A percentile compares a stretch with the other conserved stretches of the same genome.
phyloP scores from a whole-genome alignment of 495 filamentous ascomycete genomes.

The Talaromyces nanjingensis region DNA sequence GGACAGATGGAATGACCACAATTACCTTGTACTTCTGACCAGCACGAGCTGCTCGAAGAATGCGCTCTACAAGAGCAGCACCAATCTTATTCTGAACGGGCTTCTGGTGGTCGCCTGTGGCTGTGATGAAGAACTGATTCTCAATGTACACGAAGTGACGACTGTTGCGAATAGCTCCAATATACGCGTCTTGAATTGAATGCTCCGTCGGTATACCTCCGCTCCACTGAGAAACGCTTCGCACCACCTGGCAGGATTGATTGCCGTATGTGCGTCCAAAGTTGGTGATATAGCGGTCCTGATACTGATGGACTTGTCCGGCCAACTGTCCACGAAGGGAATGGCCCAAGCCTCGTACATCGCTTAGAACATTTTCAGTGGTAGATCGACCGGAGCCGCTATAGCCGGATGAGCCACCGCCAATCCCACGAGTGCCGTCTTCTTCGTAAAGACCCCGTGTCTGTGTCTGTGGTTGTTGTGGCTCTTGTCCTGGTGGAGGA shows the following conservation, averaged over 20 bases:
- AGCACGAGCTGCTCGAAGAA: conserved; percentile 66
- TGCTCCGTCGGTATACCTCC: conserved; percentile 64
- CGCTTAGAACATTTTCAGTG: conserved; percentile 9
- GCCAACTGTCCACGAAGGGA: conserved; percentile 37
- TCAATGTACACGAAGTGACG: conserved; percentile 90
- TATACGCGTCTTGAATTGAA: conserved; percentile 86
- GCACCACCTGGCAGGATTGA: conserved; percentile 60
- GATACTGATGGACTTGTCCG: conserved; percentile 42
- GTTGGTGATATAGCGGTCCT: conserved; percentile 29
- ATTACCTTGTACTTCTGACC: conserved; percentile 76
- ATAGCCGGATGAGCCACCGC: conserved; percentile 27
- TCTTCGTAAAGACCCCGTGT: conserved; percentile 35
- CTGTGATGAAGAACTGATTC: conserved; percentile 98
- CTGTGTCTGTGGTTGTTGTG: conserved; percentile 18
- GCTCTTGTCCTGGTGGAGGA: conserved; percentile 34
- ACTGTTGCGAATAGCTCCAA: conserved; percentile 70
- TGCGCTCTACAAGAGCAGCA: conserved; percentile 79
- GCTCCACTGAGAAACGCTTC: conserved; percentile 69
- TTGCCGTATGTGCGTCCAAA: conserved; percentile 27
- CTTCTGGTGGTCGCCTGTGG: conserved; percentile 65
- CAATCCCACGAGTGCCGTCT: conserved; percentile 18
- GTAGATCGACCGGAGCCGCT: neutral
- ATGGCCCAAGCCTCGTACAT: conserved; percentile 29
- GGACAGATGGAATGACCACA: conserved; percentile 80
- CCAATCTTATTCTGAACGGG: conserved; percentile 87